phyloP scores from a whole-genome alignment of 305 asterid species.

The Caryopteris hybrid region DNA sequence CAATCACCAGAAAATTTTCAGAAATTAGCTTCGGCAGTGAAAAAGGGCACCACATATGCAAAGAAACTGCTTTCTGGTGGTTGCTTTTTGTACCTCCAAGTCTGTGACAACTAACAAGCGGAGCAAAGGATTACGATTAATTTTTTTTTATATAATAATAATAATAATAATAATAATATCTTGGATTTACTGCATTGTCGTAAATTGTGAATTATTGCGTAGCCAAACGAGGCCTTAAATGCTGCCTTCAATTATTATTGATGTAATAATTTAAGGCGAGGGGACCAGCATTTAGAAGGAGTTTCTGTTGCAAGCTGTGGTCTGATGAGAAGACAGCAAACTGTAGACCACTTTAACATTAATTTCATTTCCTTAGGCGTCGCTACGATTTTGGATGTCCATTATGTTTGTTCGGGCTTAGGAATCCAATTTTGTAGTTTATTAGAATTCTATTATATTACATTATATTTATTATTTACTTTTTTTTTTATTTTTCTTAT shows the following conservation, averaged over 20 bases:
- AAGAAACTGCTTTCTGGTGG: constrained; percentile 14
- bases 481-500: too few species aligned
- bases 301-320: not conserved
- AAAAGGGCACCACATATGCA: constrained; percentile 8
- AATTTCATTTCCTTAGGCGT: not conserved
- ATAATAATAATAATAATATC: too few species aligned
- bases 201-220: not conserved
- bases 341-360: not conserved
- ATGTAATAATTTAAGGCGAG: not conserved
- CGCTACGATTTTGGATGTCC: too few species aligned
- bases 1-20: not conserved
- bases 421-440: too few species aligned
- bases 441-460: too few species aligned
- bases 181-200: not conserved
- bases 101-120: constrained; percentile 25
- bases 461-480: too few species aligned
- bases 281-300: constrained; percentile 11
- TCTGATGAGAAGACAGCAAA: not conserved
- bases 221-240: not conserved
- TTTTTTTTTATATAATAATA: too few species aligned
- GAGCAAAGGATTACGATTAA: not conserved
- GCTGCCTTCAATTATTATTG: not conserved
- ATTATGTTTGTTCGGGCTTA: too few species aligned
- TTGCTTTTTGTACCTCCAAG: constrained; percentile 20
- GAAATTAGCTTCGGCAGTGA: constrained; percentile 23